These are phyloP conservation scores for Aspergillus neoniger DNA, from an alignment of 2,329 filamentous ascomycete species.

Conservation along the genomic window DNA sequence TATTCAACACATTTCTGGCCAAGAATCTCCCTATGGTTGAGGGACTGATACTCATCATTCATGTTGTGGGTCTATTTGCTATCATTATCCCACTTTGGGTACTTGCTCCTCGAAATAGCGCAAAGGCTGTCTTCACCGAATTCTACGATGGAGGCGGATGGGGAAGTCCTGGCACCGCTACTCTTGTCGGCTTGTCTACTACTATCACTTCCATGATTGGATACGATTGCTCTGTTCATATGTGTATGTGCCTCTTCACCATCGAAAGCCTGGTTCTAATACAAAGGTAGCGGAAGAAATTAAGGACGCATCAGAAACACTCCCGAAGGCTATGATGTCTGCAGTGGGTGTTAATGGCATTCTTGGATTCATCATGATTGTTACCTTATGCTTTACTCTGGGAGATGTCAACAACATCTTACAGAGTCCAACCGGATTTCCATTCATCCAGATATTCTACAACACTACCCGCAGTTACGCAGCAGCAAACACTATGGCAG, in stretches of 20 bases:
- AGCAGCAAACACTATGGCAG: slow-evolving; percentile 54
- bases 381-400: slow-evolving; percentile 58
- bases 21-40: slow-evolving; percentile 44
- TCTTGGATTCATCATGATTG: slow-evolving; percentile 59
- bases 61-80: slow-evolving; percentile 46
- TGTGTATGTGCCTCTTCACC: slow-evolving; percentile 34
- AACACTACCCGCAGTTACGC: slow-evolving; percentile 52
- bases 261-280: slow-evolving; percentile 11
- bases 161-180: slow-evolving; percentile 39
- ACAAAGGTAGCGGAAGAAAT: slow-evolving; percentile 41
- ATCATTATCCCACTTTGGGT: slow-evolving; percentile 49
- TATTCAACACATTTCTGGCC: slow-evolving; percentile 47
- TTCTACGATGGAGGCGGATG: slow-evolving; percentile 48
- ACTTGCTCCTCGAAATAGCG: slow-evolving; percentile 41
- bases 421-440: slow-evolving; percentile 52
- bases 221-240: slow-evolving; percentile 48
- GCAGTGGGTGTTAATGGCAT: slow-evolving; percentile 54
- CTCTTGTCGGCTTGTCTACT: slow-evolving; percentile 43
- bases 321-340: slow-evolving; percentile 55
- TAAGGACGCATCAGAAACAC: slow-evolving; percentile 50
- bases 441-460: slow-evolving; percentile 62
- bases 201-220: slow-evolving; percentile 46
- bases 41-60: slow-evolving; percentile 44
- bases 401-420: slow-evolving; percentile 51
- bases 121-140: slow-evolving; percentile 42